phyloP scores from a whole-genome alignment of 2,329 filamentous ascomycete species.

The Zymoseptoria passerinii region DNA sequence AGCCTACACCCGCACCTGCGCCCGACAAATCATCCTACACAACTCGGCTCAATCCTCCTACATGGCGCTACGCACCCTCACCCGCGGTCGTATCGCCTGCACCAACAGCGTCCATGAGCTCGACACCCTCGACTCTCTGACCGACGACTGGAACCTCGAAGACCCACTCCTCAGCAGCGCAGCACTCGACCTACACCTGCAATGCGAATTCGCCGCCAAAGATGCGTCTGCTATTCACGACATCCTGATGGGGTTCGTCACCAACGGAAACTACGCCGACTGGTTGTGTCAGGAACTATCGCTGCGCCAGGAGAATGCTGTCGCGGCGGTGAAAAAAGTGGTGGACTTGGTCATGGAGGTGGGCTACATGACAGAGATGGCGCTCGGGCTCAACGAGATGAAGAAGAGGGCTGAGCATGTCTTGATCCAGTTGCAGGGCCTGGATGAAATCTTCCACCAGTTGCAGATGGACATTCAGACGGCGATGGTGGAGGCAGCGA shows the following conservation, averaged over 20 bases:
- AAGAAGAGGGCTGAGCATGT: conserved; percentile 1
- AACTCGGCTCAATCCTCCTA: neutral
- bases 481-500: neutral
- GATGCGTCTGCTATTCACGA: conserved; percentile 7
- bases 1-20: neutral
- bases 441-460: neutral
- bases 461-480: neutral
- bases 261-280: neutral
- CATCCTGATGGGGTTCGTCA: conserved; percentile 3
- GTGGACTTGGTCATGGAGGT: neutral
- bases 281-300: conserved; percentile 4
- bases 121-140: conserved; percentile 4
- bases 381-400: conserved; percentile 3
- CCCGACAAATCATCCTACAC: neutral
- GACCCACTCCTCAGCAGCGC: neutral
- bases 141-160: conserved; percentile 5
- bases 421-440: neutral
- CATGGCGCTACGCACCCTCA: conserved; percentile 2
- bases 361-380: neutral
- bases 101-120: conserved; percentile 6
- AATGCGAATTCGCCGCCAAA: conserved; percentile 7
- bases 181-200: conserved; percentile 6
- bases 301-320: conserved; percentile 6
- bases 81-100: conserved; percentile 4
- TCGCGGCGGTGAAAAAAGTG: conserved; percentile 3